Evolutionary conservation across 345 rosid genomes (phyloP).

Genomic region (Acer campestre): DNA sequence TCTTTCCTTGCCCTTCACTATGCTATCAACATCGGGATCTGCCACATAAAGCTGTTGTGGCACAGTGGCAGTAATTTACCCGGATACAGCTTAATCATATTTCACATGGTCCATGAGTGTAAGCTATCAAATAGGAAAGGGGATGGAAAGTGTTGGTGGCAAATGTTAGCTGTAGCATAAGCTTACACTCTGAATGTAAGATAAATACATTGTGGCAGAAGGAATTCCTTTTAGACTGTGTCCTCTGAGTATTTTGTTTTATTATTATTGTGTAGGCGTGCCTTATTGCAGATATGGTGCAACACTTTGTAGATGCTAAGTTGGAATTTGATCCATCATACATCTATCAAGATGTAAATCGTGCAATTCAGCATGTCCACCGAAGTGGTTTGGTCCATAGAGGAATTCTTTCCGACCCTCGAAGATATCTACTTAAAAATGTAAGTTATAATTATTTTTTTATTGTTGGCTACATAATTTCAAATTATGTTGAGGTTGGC

Average conservation of each 20-base stretch:
- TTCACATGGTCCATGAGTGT: background rate
- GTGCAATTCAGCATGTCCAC: slow-evolving; percentile 95
- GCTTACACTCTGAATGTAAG: background rate
- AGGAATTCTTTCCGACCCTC: slow-evolving; percentile 87
- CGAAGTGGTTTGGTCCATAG: slow-evolving; percentile 88
- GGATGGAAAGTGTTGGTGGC: background rate
- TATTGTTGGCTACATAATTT: slow-evolving; percentile 3
- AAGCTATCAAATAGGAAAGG: background rate
- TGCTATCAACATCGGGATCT: background rate
- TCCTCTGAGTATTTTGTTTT: background rate
- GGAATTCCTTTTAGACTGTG: background rate
- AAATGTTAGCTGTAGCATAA: background rate
- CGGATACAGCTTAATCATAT: background rate
- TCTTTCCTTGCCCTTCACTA: background rate
- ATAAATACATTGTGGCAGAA: background rate
- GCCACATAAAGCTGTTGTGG: background rate
- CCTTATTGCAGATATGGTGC: slow-evolving; percentile 94
- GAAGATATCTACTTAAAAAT: slow-evolving; percentile 79
- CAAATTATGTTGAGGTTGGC: background rate
- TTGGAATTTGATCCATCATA: slow-evolving; percentile 94
- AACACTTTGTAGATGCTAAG: slow-evolving; percentile 85
- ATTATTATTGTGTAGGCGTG: slow-evolving; percentile 60
- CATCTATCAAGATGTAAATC: slow-evolving; percentile 90
- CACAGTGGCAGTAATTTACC: background rate
- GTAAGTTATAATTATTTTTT: slow-evolving; percentile 36